Conservation (phyloP, 805 yeast genomes). For the Ogataea paradorogensis region DNA sequence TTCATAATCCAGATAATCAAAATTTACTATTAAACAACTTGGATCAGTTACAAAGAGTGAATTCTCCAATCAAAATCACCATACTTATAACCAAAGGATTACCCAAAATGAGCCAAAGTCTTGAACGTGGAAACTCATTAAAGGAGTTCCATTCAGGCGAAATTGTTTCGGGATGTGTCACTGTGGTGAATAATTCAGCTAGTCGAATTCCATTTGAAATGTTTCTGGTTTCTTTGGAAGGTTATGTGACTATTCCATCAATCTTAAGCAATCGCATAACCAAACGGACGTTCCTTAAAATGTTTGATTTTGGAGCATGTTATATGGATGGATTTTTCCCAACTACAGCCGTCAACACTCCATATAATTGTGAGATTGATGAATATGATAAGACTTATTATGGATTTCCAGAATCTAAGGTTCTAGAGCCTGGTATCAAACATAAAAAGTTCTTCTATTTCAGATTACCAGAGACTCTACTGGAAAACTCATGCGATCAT, state of each 20-base stretch:
- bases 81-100: conserved; percentile 40
- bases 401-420: conserved; percentile 41
- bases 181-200: conserved; percentile 38
- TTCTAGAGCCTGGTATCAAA: conserved; percentile 43
- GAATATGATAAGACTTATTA: conserved; percentile 26
- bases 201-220: conserved; percentile 50
- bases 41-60: conserved; percentile 18
- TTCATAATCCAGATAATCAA: conserved; percentile 15
- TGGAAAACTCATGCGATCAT: conserved; percentile 50
- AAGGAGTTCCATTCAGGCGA: conserved; percentile 66
- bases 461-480: conserved; percentile 47
- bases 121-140: conserved; percentile 32
- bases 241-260: conserved; percentile 31
- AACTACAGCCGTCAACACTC: conserved; percentile 22
- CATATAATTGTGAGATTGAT: conserved; percentile 16
- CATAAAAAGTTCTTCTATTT: conserved; percentile 58
- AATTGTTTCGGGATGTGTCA: conserved; percentile 52
- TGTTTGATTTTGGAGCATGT: conserved; percentile 47
- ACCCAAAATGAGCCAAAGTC: conserved; percentile 29
- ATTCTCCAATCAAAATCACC: conserved; percentile 20
- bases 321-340: conserved; percentile 41
- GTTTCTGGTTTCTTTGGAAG: conserved; percentile 57
- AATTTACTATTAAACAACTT: conserved; percentile 24
- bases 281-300: conserved; percentile 39
- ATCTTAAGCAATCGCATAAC: conserved; percentile 6